Conservation (phyloP, 2,329 filamentous ascomycete genomes). For the Aspergillus pseudonomiae region DNA sequence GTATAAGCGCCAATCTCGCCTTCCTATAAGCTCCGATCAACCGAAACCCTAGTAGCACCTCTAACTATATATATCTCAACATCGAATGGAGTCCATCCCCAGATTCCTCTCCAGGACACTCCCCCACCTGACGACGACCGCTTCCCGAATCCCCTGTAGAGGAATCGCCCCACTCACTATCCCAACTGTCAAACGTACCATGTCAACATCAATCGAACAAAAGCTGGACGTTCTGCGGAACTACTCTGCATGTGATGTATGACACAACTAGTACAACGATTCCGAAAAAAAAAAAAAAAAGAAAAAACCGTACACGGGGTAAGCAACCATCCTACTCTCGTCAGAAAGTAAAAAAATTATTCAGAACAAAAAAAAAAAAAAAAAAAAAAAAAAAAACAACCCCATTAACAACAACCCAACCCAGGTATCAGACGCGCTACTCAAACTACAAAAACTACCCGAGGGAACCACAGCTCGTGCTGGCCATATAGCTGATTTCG, state of each 20-base stretch:
- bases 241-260: conserved; percentile 50
- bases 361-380: neutral
- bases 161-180: neutral
- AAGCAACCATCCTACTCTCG: too few species aligned
- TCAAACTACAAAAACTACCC: conserved; percentile 61
- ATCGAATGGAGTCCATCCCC: conserved; percentile 12
- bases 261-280: neutral
- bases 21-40: neutral
- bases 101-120: neutral
- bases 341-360: too few species aligned
- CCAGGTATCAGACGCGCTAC: conserved; percentile 71
- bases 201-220: conserved; percentile 37
- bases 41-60: neutral
- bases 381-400: neutral
- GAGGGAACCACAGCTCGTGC: conserved; percentile 57
- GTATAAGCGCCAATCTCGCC: neutral
- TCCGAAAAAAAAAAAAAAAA: neutral
- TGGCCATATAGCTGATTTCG: conserved; percentile 67
- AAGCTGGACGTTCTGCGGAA: conserved; percentile 37
- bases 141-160: neutral
- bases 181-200: conserved; percentile 22
- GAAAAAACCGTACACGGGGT: too few species aligned
- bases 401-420: neutral
- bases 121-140: neutral
- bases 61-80: neutral